Percentiles rank a stretch among this genome's conserved stretches.
Conservation (phyloP, 345 rosid genomes). For the Combretum micranthum region DNA sequence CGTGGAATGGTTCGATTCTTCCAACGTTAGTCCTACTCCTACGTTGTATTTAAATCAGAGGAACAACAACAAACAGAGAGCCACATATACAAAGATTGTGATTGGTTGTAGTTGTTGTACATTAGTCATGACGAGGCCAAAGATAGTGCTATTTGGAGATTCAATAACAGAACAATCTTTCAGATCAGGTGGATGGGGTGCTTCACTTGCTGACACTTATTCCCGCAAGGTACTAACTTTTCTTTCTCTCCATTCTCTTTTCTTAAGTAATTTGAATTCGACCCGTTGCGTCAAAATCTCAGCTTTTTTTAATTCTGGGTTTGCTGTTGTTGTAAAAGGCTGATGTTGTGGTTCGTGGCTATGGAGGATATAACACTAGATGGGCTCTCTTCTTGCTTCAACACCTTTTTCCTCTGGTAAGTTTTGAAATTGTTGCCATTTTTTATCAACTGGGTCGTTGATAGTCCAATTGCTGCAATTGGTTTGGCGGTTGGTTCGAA, state of each 20-base stretch:
- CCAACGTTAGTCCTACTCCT: too few species aligned
- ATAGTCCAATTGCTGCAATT: too few species aligned
- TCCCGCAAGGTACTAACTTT: slow-evolving; percentile 57
- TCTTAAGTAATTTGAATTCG: background rate
- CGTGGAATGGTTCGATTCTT: too few species aligned
- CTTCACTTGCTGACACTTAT: slow-evolving; percentile 65
- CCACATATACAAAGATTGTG: too few species aligned
- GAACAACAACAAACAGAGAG: background rate
- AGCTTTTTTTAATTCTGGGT: background rate
- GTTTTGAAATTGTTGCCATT: background rate
- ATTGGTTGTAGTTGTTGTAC: too few species aligned
- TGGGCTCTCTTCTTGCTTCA: slow-evolving; percentile 87
- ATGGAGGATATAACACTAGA: slow-evolving; percentile 87
- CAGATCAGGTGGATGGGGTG: slow-evolving; percentile 85
- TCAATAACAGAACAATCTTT: slow-evolving; percentile 80
- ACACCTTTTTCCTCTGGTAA: slow-evolving; percentile 65
- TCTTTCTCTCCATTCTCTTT: background rate
- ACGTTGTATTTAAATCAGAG: too few species aligned
- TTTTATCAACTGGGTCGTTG: background rate
- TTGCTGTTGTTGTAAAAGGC: slow-evolving; percentile 25
- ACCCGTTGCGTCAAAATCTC: background rate
- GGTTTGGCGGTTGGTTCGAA: background rate
- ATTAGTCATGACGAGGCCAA: slow-evolving; percentile 50
- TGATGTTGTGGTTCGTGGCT: slow-evolving; percentile 84
- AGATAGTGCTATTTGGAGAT: slow-evolving; percentile 80